Evolutionary conservation across 129 eudicot genomes (phyloP), one percentile per base, ranked within the genome.

Genomic region (Erigeron canadensis): DNA sequence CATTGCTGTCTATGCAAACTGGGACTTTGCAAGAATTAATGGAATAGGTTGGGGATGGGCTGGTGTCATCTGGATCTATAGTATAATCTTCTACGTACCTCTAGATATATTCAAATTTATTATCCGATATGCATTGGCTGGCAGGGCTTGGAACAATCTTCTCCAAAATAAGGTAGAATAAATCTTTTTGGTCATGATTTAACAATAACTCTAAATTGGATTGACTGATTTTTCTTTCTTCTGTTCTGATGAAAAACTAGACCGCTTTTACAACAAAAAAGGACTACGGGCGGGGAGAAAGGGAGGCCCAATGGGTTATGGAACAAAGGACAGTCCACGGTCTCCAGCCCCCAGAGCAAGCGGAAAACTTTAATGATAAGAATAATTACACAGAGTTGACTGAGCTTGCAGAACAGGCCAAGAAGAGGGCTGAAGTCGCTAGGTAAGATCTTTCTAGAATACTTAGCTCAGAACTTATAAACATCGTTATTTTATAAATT

Each of bases 31-130:
- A 4, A 80, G 80, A 28, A 87, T 87, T 45, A n/a, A 80, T 1
- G 97, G 97, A 38, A 78, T 90, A 6, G 97, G 97, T 8, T 90
- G 97, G 97, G 97, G 97, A 28, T 90, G 97, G 97, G 97, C 95
- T 6, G 97, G 91, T 2, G 91, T 90, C 48, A 87, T 90, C 42
- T 90, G 97, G 97, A 37, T 90, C 18, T 90, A 85, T 71, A 87
- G 91, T 63, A 57, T 90, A 54, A 21, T 90, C 42, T 73, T 76
- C 76, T 90, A 90, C 70, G 40, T 90, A 19, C 95, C 95, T 18
- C 87, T 90, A 22, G 97, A 90, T 67, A 1, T 85, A 19, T 77
- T 90, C 77, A 90, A 90, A 81, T 90, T 90, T 62, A 10, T 74
- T 46, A 85, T 90, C 62, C 77, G 89, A 60, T 90, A 83, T 59